Evolutionary conservation across 371 early-diverging fungal genomes (phyloP).

Genomic region (Mucor irregularis): DNA sequence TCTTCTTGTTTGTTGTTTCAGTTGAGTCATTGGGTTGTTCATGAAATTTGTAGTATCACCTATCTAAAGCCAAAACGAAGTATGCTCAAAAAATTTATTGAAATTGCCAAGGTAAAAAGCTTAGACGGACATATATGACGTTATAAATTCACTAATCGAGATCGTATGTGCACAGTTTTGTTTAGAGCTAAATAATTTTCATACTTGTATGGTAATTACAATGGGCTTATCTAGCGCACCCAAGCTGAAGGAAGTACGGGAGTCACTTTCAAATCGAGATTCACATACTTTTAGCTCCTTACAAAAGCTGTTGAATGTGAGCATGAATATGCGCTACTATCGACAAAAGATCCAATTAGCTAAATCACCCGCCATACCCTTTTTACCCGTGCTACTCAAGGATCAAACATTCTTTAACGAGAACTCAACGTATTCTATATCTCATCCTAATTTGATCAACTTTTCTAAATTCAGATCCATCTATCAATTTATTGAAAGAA

Average conservation of each 20-base stretch:
- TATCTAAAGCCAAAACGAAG: conserved; percentile 28
- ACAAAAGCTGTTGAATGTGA: conserved; percentile 40
- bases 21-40: conserved; percentile 46
- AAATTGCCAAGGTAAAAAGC: conserved; percentile 47
- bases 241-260: conserved; percentile 32
- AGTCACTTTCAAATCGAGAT: conserved; percentile 34
- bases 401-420: conserved; percentile 48
- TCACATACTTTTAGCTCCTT: conserved; percentile 27
- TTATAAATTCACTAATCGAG: background rate
- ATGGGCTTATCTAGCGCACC: conserved; percentile 37
- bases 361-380: conserved; percentile 34
- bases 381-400: conserved; percentile 49
- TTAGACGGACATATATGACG: background rate
- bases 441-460: conserved; percentile 25
- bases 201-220: conserved; percentile 49
- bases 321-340: conserved; percentile 45
- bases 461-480: conserved; percentile 31
- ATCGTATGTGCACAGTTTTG: conserved; percentile 29
- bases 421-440: conserved; percentile 24
- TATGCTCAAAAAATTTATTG: conserved; percentile 37
- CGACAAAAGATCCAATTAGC: conserved; percentile 35
- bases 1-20: background rate
- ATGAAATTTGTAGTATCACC: conserved; percentile 33
- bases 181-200: conserved; percentile 46
- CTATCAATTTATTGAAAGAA: conserved; percentile 23